Base-by-base conservation (phyloP, 2,329 filamentous ascomycete genomes). In the Drechslerella coelobrocha region DNA sequence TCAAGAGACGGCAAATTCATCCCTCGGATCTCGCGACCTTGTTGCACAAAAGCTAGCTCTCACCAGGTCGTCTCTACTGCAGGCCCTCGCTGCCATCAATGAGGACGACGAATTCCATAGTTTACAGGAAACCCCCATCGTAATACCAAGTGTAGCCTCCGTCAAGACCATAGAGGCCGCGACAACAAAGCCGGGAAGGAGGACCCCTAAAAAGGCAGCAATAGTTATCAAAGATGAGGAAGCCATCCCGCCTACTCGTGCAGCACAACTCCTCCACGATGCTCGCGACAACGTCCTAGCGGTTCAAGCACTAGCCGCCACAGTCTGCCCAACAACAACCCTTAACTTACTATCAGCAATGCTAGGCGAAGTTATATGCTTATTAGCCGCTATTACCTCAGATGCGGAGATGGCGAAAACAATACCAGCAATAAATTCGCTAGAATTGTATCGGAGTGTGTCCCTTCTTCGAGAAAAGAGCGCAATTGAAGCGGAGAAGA, bases 91-190 rank as follows among this genome's bases (percentile, higher is more conserved):
- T 50, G 84, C 88, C 75, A 90, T 96, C 81, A 84, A 87, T 10
- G 84, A 85, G 2, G 90, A 96, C 78, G 88, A 92, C 1, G 89
- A 94, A 2, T 95, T 93, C 78, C 95, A 91, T 17, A 89, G 93
- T 8, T 84, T 97, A 14, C 90, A 93, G 48, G 94, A 99, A 76
- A 97, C 94, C 0, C 76, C 78, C 73, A 77, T 79, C 71, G 65
- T 76, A 14, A 66, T 74, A 26, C 75, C 79, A 24, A 83, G 83
- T 31, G 80, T 80, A 69, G 73, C 68, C n/a, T 73, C 75, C 26
- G 75, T 78, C 9, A 79, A 82, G 45, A 78, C 79, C 27, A 73
- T 21, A 79, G 62, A 80, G 59, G 77, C 76, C 21, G 75, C 80
- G 10, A 60, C 72, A 23, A 51, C 62, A 56, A 75, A 75, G 55